Percentiles rank a stretch among this genome's conserved stretches.
Evolutionary conservation across 768 basidiomycete genomes (phyloP).

Genomic region (Tricholoma matsutake): DNA sequence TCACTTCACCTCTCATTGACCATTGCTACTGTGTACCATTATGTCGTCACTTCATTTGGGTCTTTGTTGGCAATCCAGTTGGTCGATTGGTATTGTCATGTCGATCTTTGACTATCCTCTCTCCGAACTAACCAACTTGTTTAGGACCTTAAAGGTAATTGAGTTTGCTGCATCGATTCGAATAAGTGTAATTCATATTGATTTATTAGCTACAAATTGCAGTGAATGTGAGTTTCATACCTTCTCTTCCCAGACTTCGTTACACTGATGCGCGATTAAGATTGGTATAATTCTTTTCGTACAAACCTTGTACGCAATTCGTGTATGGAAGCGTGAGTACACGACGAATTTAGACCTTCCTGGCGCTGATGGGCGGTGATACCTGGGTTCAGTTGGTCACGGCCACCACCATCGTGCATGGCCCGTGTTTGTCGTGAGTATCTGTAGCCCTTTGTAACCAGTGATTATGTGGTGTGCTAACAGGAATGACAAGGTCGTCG

Average conservation of each 20-base stretch:
- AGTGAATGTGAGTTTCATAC: slow-evolving; percentile 17
- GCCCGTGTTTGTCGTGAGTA: slow-evolving; percentile 17
- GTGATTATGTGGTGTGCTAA: not conserved
- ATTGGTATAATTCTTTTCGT: slow-evolving; percentile 25
- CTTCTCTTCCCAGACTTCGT: not conserved
- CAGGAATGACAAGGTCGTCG: slow-evolving; percentile 5
- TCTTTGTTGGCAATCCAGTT: slow-evolving; percentile 9
- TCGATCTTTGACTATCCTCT: not conserved
- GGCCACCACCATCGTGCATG: slow-evolving; percentile 17
- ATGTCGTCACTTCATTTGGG: slow-evolving; percentile 24
- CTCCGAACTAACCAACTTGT: not conserved
- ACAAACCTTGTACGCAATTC: slow-evolving; percentile 27
- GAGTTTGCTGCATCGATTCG: not conserved
- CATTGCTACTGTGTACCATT: slow-evolving; percentile 26
- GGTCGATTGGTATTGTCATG: slow-evolving; percentile 11
- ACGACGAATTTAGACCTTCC: not conserved
- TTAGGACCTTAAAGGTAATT: slow-evolving; percentile 23
- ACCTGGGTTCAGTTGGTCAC: slow-evolving; percentile 13
- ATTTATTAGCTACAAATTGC: slow-evolving; percentile 19
- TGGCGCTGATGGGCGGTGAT: not conserved
- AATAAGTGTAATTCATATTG: not conserved
- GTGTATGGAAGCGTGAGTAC: slow-evolving; percentile 29
- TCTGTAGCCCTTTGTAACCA: not conserved
- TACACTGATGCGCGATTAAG: slow-evolving; percentile 8
- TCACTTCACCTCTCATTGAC: slow-evolving; percentile 24